phyloP scores from a whole-genome alignment of 148 eudicot species.

The Agrostemma githago region DNA sequence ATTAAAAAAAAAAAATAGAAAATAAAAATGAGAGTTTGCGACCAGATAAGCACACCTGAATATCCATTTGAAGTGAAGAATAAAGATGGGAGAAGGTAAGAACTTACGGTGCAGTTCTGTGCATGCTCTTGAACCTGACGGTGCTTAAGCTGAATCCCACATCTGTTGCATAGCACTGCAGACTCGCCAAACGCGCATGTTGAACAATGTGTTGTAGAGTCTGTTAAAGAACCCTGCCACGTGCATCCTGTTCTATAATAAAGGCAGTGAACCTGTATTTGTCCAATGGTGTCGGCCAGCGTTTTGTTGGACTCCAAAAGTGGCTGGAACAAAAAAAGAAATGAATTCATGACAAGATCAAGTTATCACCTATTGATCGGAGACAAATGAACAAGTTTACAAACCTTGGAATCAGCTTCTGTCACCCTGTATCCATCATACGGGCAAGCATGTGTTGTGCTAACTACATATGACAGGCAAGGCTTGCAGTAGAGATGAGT shows the following conservation, averaged over 20 bases:
- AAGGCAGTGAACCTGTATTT: slow-evolving; percentile 77
- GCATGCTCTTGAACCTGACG: slow-evolving; percentile 97
- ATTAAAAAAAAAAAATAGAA: neutral
- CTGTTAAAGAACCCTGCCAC: slow-evolving; percentile 84
- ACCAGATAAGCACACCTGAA: neutral
- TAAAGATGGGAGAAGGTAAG: neutral
- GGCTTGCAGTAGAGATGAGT: slow-evolving; percentile 91
- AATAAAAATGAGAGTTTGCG: neutral
- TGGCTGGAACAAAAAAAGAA: slow-evolving; percentile 43
- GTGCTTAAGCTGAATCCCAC: slow-evolving; percentile 82
- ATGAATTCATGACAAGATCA: slow-evolving; percentile 19
- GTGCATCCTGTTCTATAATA: slow-evolving; percentile 85
- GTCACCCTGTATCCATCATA: slow-evolving; percentile 93
- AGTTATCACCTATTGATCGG: slow-evolving; percentile 5
- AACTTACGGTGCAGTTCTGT: slow-evolving; percentile 70
- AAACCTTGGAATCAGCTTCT: slow-evolving; percentile 83
- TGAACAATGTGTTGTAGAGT: slow-evolving; percentile 66
- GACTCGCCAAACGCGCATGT: slow-evolving; percentile 84
- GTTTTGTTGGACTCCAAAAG: slow-evolving; percentile 68
- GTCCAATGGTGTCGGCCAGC: slow-evolving; percentile 75
- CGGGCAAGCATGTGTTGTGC: slow-evolving; percentile 77
- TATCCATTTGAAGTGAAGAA: neutral
- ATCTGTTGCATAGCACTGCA: slow-evolving; percentile 83
- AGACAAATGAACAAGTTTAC: slow-evolving; percentile 5
- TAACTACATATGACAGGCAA: slow-evolving; percentile 71